Percentiles rank a stretch among this genome's conserved stretches.
phyloP scores from a whole-genome alignment of 1,284 basidiomycete genomes.

The Irpex sp. region DNA sequence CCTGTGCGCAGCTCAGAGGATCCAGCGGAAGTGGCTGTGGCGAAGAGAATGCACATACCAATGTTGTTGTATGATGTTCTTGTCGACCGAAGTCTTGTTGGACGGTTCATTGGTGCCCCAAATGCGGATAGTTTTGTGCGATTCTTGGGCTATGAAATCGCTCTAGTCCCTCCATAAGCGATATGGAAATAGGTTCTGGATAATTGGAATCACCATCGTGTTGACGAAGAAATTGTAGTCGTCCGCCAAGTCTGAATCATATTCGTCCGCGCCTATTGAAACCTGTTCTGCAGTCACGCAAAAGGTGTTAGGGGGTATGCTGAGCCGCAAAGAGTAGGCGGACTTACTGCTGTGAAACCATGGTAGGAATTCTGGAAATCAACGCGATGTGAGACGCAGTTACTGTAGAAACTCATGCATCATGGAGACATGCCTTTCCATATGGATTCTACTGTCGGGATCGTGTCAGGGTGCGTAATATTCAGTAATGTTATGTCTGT shows the following conservation, averaged over 20 bases:
- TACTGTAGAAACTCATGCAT: conserved; percentile 2
- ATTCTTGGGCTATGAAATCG: conserved; percentile 18
- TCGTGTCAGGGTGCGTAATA: conserved; percentile 24
- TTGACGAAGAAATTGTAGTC: conserved; percentile 31
- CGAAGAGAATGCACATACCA: conserved; percentile 18
- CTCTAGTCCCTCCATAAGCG: conserved; percentile 10
- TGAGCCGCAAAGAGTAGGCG: neutral
- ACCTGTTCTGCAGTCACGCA: conserved; percentile 18
- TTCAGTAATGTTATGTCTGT: conserved; percentile 30
- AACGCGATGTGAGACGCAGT: neutral
- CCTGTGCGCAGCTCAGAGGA: conserved; percentile 13
- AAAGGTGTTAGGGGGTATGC: neutral
- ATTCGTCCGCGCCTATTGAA: conserved; percentile 29
- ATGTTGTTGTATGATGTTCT: conserved; percentile 31
- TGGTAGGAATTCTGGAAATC: conserved; percentile 26
- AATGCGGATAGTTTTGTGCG: conserved; percentile 25
- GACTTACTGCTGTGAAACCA: conserved; percentile 26
- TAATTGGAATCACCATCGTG: conserved; percentile 18
- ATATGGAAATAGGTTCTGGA: neutral
- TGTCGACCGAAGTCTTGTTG: conserved; percentile 25
- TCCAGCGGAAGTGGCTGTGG: neutral
- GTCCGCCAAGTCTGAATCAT: conserved; percentile 26
- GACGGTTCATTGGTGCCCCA: conserved; percentile 30
- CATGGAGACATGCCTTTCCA: conserved; percentile 19
- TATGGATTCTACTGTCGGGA: conserved; percentile 23